These are phyloP conservation scores for Aspergillus nidulans DNA, from an alignment of 495 filamentous ascomycete species.

Conservation along the genomic window DNA sequence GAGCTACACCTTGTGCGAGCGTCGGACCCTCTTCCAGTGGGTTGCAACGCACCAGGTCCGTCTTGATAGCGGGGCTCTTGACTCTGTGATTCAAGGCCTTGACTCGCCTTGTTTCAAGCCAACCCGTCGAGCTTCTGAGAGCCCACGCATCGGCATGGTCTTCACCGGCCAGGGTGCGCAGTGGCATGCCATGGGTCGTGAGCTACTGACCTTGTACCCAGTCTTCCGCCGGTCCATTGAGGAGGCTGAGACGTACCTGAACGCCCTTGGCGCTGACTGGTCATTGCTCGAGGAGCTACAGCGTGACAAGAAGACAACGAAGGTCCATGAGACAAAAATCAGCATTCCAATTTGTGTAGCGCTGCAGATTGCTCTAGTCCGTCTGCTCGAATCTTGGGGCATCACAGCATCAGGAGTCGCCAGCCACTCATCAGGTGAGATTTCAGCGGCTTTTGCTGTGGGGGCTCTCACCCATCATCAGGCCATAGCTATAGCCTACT, in stretches of 20 bases:
- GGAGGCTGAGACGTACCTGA: not conserved
- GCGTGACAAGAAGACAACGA: not conserved
- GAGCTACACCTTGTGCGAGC: too few relatives aligned
- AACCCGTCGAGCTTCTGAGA: conserved; percentile 16
- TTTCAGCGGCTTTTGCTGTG: conserved; percentile 22
- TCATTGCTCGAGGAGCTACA: not conserved
- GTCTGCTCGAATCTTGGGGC: conserved; percentile 13
- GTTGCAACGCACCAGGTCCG: too few relatives aligned
- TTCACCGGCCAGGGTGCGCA: conserved; percentile 43
- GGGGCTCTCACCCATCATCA: conserved; percentile 15
- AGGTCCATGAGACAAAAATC: not conserved
- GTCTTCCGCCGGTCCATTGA: conserved; percentile 18
- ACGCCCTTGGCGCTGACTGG: not conserved
- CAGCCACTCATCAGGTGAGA: conserved; percentile 28
- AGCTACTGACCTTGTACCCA: conserved; percentile 41
- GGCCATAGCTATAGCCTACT: conserved; percentile 10
- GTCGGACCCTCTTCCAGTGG: too few relatives aligned
- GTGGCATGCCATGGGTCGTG: conserved; percentile 56
- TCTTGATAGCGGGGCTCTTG: too few relatives aligned
- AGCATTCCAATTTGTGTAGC: not conserved
- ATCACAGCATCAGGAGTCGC: conserved; percentile 16
- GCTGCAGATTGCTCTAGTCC: conserved; percentile 23
- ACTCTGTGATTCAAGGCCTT: not conserved
- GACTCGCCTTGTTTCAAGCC: not conserved
- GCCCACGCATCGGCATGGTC: conserved; percentile 25